Evolutionary conservation across 176 grass and related monocot species (phyloP).

Genomic region (Olyra latifolia): DNA sequence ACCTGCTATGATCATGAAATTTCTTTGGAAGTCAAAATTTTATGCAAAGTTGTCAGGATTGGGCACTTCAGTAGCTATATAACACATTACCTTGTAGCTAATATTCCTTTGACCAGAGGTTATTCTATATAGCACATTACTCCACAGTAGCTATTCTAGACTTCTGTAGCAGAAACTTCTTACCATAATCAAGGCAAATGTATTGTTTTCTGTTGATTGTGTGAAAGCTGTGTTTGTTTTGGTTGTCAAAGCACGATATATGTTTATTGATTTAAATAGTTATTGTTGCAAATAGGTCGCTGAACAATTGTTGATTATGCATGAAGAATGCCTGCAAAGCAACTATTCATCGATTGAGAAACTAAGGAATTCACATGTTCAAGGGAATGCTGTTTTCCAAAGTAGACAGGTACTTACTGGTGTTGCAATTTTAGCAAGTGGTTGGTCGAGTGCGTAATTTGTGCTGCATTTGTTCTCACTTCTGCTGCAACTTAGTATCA

Average conservation of each 20-base stretch:
- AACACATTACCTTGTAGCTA: not conserved
- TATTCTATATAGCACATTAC: not conserved
- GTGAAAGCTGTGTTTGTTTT: not conserved
- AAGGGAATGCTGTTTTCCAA: constrained; percentile 67
- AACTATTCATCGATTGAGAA: constrained; percentile 71
- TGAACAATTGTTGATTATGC: constrained; percentile 74
- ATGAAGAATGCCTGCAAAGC: constrained; percentile 73
- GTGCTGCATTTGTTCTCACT: not conserved
- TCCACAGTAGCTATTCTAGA: not conserved
- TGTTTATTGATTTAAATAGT: constrained; percentile 16
- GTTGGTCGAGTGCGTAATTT: not conserved
- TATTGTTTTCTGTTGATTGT: not conserved
- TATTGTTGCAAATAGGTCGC: constrained; percentile 52
- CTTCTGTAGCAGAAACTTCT: not conserved
- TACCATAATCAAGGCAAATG: not conserved
- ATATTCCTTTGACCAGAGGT: not conserved
- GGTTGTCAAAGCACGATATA: not conserved
- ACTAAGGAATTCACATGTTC: constrained; percentile 45
- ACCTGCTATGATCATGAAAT: not conserved
- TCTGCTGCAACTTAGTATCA: constrained; percentile 18
- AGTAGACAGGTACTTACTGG: constrained; percentile 53
- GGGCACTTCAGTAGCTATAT: not conserved
- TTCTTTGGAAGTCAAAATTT: not conserved
- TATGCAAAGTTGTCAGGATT: not conserved
- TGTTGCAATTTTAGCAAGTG: constrained; percentile 4